These are phyloP conservation scores for Botrytis fabae DNA, from an alignment of 2,329 filamentous ascomycete genomes.

Conservation along the genomic window DNA sequence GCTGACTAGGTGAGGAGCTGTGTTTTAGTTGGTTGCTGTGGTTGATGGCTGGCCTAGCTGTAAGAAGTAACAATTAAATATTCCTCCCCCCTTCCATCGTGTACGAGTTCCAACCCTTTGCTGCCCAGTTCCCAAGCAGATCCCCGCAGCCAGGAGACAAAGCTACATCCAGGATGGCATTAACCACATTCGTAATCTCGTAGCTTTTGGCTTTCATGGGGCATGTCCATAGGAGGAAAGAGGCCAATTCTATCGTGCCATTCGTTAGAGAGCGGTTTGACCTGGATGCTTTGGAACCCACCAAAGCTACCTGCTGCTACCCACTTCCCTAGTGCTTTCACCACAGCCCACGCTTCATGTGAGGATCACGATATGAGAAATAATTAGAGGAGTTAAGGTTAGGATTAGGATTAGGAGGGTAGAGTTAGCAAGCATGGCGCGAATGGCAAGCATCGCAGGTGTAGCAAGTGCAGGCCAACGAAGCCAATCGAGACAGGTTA, in stretches of 20 bases:
- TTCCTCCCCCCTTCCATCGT: background rate
- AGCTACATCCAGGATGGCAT: background rate
- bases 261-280: background rate
- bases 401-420: background rate
- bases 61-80: slow-evolving; percentile 2
- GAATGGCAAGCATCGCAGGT: background rate
- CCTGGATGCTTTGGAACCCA: slow-evolving; percentile 2
- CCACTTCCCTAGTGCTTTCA: background rate
- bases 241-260: background rate
- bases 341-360: background rate
- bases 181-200: background rate
- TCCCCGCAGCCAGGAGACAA: slow-evolving; percentile 9
- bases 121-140: background rate
- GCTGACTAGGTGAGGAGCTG: slow-evolving; percentile 1
- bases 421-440: background rate
- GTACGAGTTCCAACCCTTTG: background rate
- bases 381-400: background rate
- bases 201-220: background rate
- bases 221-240: background rate
- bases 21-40: slow-evolving; percentile 16
- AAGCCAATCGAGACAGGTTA: background rate
- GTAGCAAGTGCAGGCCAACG: background rate
- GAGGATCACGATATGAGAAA: background rate
- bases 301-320: slow-evolving; percentile 1
- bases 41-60: background rate